These are phyloP conservation scores for Drechslerella stenobrocha DNA, from an alignment of 2,329 filamentous ascomycete genomes.

Conservation along the genomic window DNA sequence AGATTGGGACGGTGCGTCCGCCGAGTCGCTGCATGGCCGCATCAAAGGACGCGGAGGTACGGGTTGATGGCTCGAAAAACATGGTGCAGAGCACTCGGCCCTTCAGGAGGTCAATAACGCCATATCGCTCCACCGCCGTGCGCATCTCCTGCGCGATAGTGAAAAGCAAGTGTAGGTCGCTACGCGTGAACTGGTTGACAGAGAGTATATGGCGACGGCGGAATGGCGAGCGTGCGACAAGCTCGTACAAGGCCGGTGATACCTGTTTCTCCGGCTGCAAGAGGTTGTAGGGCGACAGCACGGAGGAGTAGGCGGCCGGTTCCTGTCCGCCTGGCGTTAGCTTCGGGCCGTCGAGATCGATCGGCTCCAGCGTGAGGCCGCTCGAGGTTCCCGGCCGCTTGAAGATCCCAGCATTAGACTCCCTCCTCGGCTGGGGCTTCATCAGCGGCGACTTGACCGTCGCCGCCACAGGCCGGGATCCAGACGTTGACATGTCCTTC, in stretches of 20 bases:
- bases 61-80: conserved; percentile 97
- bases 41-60: conserved; percentile 94
- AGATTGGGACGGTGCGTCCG: conserved; percentile 78
- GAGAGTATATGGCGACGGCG: conserved; percentile 88
- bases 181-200: conserved; percentile 83
- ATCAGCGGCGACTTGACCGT: conserved; percentile 46
- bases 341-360: conserved; percentile 55
- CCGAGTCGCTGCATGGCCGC: conserved; percentile 98
- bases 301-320: conserved; percentile 13
- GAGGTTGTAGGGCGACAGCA: conserved; percentile 35
- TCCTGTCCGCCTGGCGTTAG: conserved; percentile 51
- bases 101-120: conserved; percentile 81
- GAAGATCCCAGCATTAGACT: conserved; percentile 51
- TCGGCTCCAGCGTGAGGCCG: conserved; percentile 56
- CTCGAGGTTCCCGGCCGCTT: conserved; percentile 60
- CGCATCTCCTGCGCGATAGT: conserved; percentile 98
- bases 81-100: conserved; percentile 85
- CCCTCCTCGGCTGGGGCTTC: conserved; percentile 25
- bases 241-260: conserved; percentile 40
- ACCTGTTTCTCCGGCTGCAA: conserved; percentile 45
- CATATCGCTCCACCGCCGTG: conserved; percentile 86
- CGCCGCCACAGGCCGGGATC: conserved; percentile 56
- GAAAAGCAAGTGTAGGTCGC: conserved; percentile 90
- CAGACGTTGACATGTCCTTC: conserved; percentile 73
- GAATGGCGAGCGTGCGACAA: conserved; percentile 76